A percentile compares a stretch with the other conserved stretches of the same genome.
phyloP scores from a whole-genome alignment of 139 green algal species.

The Tetradesmus obliquus region DNA sequence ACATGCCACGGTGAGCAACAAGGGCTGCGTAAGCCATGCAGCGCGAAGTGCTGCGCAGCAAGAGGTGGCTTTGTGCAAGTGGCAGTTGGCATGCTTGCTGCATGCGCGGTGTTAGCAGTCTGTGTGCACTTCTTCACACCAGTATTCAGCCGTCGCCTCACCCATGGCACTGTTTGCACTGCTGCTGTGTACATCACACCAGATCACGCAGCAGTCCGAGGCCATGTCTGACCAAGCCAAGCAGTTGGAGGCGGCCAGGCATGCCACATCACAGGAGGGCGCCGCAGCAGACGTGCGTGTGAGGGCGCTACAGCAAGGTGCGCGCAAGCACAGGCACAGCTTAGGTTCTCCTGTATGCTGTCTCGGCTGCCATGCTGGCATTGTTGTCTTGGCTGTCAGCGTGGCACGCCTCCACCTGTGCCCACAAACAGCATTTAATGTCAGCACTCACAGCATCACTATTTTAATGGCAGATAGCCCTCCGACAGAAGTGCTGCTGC shows the following conservation, averaged over 20 bases:
- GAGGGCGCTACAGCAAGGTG: conserved; percentile 42
- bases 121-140: too few species aligned
- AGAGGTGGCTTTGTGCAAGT: neutral
- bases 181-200: too few species aligned
- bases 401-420: too few species aligned
- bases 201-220: conserved; percentile 29
- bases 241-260: conserved; percentile 31
- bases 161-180: too few species aligned
- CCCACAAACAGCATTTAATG: neutral
- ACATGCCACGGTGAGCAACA: conserved; percentile 30
- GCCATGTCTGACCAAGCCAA: conserved; percentile 13
- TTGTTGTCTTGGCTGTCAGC: neutral
- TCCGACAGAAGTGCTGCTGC: too few species aligned
- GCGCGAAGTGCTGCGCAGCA: neutral
- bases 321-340: neutral
- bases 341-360: neutral
- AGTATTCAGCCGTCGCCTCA: too few species aligned
- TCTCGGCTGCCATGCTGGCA: neutral
- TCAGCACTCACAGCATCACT: neutral
- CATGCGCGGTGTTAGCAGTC: neutral
- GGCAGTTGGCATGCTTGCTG: neutral
- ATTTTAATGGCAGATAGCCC: too few species aligned
- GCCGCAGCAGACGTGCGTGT: neutral
- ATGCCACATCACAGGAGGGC: neutral
- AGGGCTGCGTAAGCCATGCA: neutral